Evolutionary conservation across 164 flowering plant species (phyloP), one percentile per base, ranked within the genome.

Genomic region (Santalum album): DNA sequence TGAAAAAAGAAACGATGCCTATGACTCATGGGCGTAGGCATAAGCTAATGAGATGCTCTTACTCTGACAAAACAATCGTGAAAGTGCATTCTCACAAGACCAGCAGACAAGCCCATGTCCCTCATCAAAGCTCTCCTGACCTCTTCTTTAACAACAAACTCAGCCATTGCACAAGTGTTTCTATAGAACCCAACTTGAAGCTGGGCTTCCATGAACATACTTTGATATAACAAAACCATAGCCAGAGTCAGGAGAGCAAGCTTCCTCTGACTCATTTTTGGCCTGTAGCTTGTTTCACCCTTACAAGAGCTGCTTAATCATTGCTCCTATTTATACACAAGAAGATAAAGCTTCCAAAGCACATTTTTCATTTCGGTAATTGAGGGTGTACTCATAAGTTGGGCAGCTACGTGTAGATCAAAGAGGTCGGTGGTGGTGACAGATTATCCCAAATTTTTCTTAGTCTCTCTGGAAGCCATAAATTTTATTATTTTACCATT

Each of bases 51-150:
- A 25, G 7, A 14, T 2, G 7, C 22, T 25, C 72, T 51, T 63
- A 77, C 82, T 57, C 79, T 65, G 18, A 75, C 72, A 51, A 78
- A 78, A 57, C 80, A 80, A 24, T 78, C 82, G 34, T 80, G 80
- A 51, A 78, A 80, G 47, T 78, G 82, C 72, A 80, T 57, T 55
- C 82, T 69, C 7, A 80, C 19, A 18, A 74, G 66, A 23, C 71
- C 69, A 52, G 78, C 57, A 43, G 71, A 73, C 1, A 71, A 23
- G 9, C 75, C 71, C n/a, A 2, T 60, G 25, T 71, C 65, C 10
- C 21, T 46, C 3, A 40, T 20, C 24, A 70, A 54, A 1, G 53
- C 75, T 4, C 50, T 65, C 7, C 49, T 40, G 17, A 71, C 70
- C 56, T 70, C 68, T 24, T 65, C 47, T 11, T 64, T 68, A 0